Conservation (phyloP, 257 asterid genomes). For the Scutellaria baicalensis region DNA sequence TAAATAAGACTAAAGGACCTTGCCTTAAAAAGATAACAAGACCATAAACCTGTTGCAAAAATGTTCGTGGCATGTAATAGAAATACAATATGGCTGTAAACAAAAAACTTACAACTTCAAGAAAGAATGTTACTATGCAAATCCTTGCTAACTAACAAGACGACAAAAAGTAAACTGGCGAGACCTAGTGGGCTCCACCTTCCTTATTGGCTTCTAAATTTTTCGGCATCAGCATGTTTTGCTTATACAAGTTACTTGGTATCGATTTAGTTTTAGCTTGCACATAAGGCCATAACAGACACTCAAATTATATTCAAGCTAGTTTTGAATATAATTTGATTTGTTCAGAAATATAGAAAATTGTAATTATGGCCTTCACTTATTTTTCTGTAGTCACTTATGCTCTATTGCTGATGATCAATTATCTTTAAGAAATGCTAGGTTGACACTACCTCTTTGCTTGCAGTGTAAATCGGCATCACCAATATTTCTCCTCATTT, state of each 20-base stretch:
- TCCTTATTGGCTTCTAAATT: background rate
- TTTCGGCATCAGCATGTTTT: background rate
- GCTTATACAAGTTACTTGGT: background rate
- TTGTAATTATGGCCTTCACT: background rate
- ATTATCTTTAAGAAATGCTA: constrained; percentile 7
- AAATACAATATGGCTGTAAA: background rate
- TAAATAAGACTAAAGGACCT: background rate
- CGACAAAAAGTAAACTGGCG: background rate
- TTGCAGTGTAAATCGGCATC: constrained; percentile 99
- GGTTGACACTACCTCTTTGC: constrained; percentile 7
- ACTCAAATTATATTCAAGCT: background rate
- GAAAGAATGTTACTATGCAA: background rate
- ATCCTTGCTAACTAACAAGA: background rate
- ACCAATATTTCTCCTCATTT: constrained; percentile 93
- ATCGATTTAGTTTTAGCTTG: background rate
- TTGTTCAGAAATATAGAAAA: background rate
- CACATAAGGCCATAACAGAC: background rate
- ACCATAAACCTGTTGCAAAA: background rate
- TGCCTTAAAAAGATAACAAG: background rate
- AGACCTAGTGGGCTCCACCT: background rate
- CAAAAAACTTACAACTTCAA: background rate
- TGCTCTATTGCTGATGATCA: background rate
- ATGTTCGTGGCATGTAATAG: background rate
- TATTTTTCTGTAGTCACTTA: background rate
- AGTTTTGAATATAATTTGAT: background rate